Conservation (phyloP, 1,284 basidiomycete genomes). For the Cutaneotrichosporon sp. region DNA sequence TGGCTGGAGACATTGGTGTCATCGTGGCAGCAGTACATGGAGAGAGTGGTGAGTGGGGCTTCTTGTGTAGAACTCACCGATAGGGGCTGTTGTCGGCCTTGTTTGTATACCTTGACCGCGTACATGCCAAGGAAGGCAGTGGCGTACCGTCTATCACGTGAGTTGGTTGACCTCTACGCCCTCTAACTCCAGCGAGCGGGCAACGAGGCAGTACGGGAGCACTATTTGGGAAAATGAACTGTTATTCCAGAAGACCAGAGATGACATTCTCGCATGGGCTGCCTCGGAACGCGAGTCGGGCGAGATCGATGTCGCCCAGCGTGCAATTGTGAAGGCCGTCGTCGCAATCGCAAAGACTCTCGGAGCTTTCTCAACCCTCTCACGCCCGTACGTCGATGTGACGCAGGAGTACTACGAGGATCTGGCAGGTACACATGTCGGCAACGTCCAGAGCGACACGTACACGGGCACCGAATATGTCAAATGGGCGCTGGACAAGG, state of each 20-base stretch:
- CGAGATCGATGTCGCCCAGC: background rate
- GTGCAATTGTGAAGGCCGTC: constrained; percentile 2
- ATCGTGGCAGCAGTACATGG: constrained; percentile 29
- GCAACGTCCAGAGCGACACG: constrained; percentile 16
- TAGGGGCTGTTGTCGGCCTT: constrained; percentile 37
- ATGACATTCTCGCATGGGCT: constrained; percentile 58
- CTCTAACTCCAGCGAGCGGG: constrained; percentile 11
- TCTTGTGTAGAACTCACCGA: background rate
- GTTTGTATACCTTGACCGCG: constrained; percentile 46
- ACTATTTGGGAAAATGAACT: constrained; percentile 55
- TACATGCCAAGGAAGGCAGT: constrained; percentile 29
- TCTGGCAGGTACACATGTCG: constrained; percentile 10
- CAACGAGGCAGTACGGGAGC: constrained; percentile 55
- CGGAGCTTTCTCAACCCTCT: constrained; percentile 18
- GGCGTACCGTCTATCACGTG: constrained; percentile 33
- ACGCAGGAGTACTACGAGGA: constrained; percentile 24
- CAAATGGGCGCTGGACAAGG: constrained; percentile 32
- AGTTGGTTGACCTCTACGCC: constrained; percentile 1
- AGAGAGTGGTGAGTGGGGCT: constrained; percentile 25
- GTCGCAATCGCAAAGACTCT: constrained; percentile 22
- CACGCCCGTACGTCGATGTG: constrained; percentile 26
- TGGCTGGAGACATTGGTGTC: constrained; percentile 27
- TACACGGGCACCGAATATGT: constrained; percentile 30
- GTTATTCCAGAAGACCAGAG: constrained; percentile 53
- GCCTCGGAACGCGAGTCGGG: constrained; percentile 53